Percentiles rank a stretch among this genome's conserved stretches.
Conservation (phyloP, 208 protist species). For the Wallacemonas sp. region DNA sequence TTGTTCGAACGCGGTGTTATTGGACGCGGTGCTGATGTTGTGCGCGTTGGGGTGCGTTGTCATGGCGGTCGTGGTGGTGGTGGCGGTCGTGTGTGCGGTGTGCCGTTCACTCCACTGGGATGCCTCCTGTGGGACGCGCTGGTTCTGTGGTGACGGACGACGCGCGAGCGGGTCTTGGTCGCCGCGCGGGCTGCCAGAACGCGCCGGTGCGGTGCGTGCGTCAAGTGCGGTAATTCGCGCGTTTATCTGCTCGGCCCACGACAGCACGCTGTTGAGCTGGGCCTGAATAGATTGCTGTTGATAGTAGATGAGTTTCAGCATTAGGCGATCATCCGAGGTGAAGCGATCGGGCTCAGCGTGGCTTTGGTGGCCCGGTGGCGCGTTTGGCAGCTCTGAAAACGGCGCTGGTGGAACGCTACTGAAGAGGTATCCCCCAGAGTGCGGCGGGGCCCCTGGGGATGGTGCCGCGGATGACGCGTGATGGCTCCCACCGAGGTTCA, state of each 20-base stretch:
- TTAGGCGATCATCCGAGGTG: conserved; percentile 70
- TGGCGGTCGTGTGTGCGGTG: background rate
- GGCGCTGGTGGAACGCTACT: background rate
- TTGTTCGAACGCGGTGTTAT: conserved; percentile 24
- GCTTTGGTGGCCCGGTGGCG: background rate
- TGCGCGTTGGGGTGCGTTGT: background rate
- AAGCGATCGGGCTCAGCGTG: conserved; percentile 28
- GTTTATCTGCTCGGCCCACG: conserved; percentile 73
- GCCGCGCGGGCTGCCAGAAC: background rate
- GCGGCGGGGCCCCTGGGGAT: no score
- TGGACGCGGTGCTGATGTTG: conserved; percentile 10
- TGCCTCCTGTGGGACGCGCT: no score
- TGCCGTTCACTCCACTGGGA: background rate
- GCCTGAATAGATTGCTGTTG: conserved; percentile 84
- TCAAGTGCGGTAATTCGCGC: conserved; percentile 29
- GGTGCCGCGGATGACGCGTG: no score
- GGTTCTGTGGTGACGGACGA: background rate
- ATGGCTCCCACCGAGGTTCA: no score
- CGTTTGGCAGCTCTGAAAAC: background rate
- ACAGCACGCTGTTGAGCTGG: conserved; percentile 73
- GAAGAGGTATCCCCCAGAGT: background rate
- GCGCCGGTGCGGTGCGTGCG: conserved; percentile 4
- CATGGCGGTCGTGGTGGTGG: background rate
- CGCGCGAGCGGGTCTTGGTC: background rate
- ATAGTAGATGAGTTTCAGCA: conserved; percentile 77